These are phyloP conservation scores for Amanita exitialis DNA, from an alignment of 768 basidiomycete species.

Conservation along the genomic window DNA sequence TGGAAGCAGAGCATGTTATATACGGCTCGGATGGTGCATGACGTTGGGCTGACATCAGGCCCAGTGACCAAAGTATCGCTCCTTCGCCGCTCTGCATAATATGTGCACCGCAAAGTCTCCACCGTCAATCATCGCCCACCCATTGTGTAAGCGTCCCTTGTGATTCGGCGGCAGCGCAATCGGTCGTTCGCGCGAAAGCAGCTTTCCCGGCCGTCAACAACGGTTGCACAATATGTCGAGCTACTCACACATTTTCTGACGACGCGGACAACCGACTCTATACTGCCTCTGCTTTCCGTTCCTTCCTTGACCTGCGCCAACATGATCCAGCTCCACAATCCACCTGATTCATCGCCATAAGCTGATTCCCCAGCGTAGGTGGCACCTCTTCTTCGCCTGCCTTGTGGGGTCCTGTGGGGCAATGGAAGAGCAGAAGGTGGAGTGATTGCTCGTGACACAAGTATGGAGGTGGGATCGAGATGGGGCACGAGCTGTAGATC, in stretches of 20 bases:
- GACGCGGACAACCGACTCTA: slow-evolving; percentile 63
- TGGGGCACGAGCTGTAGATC: slow-evolving; percentile 54
- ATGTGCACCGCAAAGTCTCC: slow-evolving; percentile 77
- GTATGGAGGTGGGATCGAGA: slow-evolving; percentile 50
- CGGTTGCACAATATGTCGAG: neutral
- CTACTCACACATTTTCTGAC: slow-evolving; percentile 60
- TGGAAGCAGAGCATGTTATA: neutral
- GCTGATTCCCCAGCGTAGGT: slow-evolving; percentile 59
- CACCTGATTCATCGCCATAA: slow-evolving; percentile 32
- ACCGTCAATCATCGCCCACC: slow-evolving; percentile 81
- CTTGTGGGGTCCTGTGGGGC: slow-evolving; percentile 47
- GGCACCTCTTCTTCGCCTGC: slow-evolving; percentile 52
- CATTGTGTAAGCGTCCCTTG: slow-evolving; percentile 49
- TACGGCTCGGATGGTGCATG: neutral
- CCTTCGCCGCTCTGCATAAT: slow-evolving; percentile 51
- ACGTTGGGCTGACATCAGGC: slow-evolving; percentile 12
- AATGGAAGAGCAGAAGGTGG: slow-evolving; percentile 50
- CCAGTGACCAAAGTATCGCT: slow-evolving; percentile 50
- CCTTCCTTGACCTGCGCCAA: slow-evolving; percentile 81
- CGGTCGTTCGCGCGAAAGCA: slow-evolving; percentile 48
- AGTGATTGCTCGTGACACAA: slow-evolving; percentile 40
- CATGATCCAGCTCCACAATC: slow-evolving; percentile 73
- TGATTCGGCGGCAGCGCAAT: slow-evolving; percentile 54
- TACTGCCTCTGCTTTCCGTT: slow-evolving; percentile 67
- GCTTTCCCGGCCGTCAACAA: slow-evolving; percentile 24